A percentile compares a stretch with the other conserved stretches of the same genome.
phyloP scores from a whole-genome alignment of 805 yeast genomes.

The Suhomyces kilbournensis region DNA sequence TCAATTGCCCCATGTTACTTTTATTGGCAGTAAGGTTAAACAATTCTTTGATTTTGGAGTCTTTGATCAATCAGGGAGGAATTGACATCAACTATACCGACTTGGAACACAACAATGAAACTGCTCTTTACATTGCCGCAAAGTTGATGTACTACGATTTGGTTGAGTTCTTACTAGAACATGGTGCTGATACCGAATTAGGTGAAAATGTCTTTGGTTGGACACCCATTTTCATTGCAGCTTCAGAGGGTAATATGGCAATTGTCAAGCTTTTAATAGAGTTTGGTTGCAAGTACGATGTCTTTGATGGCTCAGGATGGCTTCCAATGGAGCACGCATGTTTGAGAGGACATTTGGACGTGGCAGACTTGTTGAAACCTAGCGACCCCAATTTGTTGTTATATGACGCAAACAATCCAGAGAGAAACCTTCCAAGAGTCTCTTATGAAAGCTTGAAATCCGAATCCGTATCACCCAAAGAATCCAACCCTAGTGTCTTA shows the following conservation, averaged over 20 bases:
- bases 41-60: constrained; percentile 52
- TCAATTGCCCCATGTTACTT: constrained; percentile 55
- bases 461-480: not conserved
- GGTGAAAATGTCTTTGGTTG: constrained; percentile 82
- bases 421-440: constrained; percentile 28
- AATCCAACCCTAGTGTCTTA: not conserved
- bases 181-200: constrained; percentile 71
- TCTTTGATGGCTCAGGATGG: constrained; percentile 87
- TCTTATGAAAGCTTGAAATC: constrained; percentile 2
- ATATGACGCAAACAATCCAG: constrained; percentile 36
- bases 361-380: constrained; percentile 63
- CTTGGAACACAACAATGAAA: constrained; percentile 57
- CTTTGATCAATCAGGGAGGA: constrained; percentile 53
- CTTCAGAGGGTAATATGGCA: constrained; percentile 72
- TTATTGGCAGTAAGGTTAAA: constrained; percentile 67
- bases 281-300: constrained; percentile 51
- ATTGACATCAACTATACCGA: constrained; percentile 65
- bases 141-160: constrained; percentile 55
- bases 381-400: constrained; percentile 30
- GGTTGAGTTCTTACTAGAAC: constrained; percentile 52
- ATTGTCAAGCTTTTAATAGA: constrained; percentile 55
- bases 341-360: constrained; percentile 76
- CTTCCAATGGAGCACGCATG: constrained; percentile 97
- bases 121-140: constrained; percentile 79
- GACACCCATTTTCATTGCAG: constrained; percentile 91